Conservation (phyloP, 305 asterid species). For the Petunia hybrid region DNA sequence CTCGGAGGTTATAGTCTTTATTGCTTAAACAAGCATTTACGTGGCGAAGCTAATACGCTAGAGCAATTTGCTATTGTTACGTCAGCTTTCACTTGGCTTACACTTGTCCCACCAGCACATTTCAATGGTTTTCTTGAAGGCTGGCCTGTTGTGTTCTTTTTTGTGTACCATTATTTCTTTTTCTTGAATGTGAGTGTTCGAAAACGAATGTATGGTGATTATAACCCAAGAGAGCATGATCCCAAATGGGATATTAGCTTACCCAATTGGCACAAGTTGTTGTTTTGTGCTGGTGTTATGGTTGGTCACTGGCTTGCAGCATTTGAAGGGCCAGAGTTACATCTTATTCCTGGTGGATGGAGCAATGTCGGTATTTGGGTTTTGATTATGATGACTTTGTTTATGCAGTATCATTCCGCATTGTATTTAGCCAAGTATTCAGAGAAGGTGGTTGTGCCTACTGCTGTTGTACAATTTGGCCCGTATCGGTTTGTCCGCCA, state of each 20-base stretch:
- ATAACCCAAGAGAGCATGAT: conserved; percentile 67
- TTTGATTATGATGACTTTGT: conserved; percentile 58
- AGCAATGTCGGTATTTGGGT: conserved; percentile 66
- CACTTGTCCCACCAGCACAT: conserved; percentile 90
- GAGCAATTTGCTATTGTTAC: conserved; percentile 80
- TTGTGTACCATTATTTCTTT: conserved; percentile 85
- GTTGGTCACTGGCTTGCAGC: conserved; percentile 90
- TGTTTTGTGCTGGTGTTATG: conserved; percentile 68
- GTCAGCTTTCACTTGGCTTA: conserved; percentile 87
- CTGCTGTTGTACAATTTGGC: conserved; percentile 91
- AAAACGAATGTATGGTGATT: conserved; percentile 81
- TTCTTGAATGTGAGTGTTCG: conserved; percentile 75
- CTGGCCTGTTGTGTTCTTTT: conserved; percentile 93
- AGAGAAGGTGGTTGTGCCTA: conserved; percentile 92
- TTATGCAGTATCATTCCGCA: conserved; percentile 82
- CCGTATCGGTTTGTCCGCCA: conserved; percentile 90
- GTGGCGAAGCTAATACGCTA: conserved; percentile 59
- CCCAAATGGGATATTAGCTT: conserved; percentile 70
- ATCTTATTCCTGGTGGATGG: conserved; percentile 85
- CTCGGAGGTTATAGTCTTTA: conserved; percentile 65
- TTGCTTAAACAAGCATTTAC: conserved; percentile 60
- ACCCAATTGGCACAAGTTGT: conserved; percentile 72
- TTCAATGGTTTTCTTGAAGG: conserved; percentile 97
- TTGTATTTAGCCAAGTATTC: conserved; percentile 91
- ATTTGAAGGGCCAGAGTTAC: conserved; percentile 83